Evolutionary conservation across 768 basidiomycete genomes (phyloP).

Genomic region (Rhodotorula graminis): DNA sequence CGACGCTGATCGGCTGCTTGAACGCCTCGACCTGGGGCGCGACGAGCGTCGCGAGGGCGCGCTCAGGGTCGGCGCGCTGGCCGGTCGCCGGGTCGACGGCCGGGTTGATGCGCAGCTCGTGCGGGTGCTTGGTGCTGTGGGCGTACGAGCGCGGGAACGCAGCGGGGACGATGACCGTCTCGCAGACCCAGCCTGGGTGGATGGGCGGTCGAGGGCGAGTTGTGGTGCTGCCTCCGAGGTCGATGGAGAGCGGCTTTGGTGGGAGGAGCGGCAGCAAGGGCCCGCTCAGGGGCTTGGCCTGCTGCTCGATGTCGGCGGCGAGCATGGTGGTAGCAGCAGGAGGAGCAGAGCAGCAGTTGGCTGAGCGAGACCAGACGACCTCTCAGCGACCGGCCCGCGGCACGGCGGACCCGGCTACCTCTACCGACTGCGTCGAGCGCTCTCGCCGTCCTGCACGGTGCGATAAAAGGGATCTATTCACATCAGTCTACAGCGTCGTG

Average conservation of each 20-base stretch:
- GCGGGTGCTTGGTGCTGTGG: not conserved
- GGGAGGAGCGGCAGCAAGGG: slow-evolving; percentile 19
- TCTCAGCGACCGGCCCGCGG: not conserved
- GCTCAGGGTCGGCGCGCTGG: not conserved
- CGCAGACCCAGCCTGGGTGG: slow-evolving; percentile 16
- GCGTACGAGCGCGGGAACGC: slow-evolving; percentile 24
- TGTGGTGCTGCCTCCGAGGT: not conserved
- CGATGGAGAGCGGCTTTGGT: slow-evolving; percentile 10
- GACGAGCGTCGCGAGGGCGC: slow-evolving; percentile 2
- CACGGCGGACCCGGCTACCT: not conserved
- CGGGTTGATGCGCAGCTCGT: not conserved
- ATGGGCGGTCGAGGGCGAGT: not conserved
- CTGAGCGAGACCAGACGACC: not conserved
- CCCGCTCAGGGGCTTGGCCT: not conserved
- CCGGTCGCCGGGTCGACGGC: not conserved
- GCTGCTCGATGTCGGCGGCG: not conserved
- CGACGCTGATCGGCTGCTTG: not conserved
- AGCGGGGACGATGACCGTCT: slow-evolving; percentile 16
- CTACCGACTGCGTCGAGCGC: no score
- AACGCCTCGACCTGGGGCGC: slow-evolving; percentile 15
- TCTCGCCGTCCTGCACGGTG: no score
- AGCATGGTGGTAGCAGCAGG: not conserved
- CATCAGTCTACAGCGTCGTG: not conserved
- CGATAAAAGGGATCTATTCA: no score
- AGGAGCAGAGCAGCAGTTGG: not conserved